A percentile compares a stretch with the other conserved stretches of the same genome.
These are phyloP conservation scores for Alternaria sp. DNA, from an alignment of 2,329 filamentous ascomycete species.

Conservation along the genomic window DNA sequence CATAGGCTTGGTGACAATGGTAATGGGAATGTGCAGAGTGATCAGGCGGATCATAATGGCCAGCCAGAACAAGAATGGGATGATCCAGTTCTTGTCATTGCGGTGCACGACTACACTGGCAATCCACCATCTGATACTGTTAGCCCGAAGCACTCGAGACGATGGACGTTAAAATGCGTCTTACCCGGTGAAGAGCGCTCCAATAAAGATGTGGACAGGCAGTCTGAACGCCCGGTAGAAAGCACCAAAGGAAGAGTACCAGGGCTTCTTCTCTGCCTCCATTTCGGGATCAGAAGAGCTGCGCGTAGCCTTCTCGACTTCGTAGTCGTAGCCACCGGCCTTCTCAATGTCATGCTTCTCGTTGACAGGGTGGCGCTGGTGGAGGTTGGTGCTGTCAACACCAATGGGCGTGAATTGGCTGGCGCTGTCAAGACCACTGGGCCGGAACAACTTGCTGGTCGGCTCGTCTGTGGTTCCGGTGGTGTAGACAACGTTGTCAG, in stretches of 20 bases:
- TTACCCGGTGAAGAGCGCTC: constrained; percentile 61
- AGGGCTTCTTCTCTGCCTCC: constrained; percentile 27
- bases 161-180: constrained; percentile 12
- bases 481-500: constrained; percentile 43
- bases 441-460: constrained; percentile 37
- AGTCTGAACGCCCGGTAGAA: constrained; percentile 52
- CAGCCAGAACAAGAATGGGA: constrained; percentile 84
- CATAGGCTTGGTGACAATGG: constrained; percentile 70
- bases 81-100: constrained; percentile 77
- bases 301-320: constrained; percentile 50
- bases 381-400: constrained; percentile 47
- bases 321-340: constrained; percentile 40
- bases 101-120: constrained; percentile 75
- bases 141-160: constrained; percentile 17
- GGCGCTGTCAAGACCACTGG: constrained; percentile 48
- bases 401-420: constrained; percentile 33
- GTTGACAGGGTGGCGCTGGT: constrained; percentile 40
- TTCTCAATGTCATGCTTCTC: constrained; percentile 42
- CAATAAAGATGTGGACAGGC: constrained; percentile 50
- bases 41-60: constrained; percentile 74
- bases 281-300: constrained; percentile 33
- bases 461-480: constrained; percentile 46
- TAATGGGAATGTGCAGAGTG: constrained; percentile 74
- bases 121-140: constrained; percentile 71
- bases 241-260: constrained; percentile 18